A percentile compares a stretch with the other conserved stretches of the same genome.
phyloP scores from a whole-genome alignment of 2,329 filamentous ascomycete species.

The Pseudopithomyces maydicus region DNA sequence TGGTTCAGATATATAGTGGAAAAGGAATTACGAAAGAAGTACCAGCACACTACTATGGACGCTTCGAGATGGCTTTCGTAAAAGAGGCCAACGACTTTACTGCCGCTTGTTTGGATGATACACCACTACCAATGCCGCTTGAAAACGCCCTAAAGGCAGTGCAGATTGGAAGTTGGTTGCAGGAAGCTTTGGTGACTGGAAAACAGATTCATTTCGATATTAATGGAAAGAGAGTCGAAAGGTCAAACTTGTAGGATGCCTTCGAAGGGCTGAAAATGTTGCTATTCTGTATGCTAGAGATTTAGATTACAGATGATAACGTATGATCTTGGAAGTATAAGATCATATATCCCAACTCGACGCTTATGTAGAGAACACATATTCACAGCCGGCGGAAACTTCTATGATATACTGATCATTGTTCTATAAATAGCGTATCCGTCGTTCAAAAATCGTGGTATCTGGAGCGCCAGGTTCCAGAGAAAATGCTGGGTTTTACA shows the following conservation, averaged over 20 bases:
- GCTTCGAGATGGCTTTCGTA: slow-evolving; percentile 49
- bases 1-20: slow-evolving; percentile 40
- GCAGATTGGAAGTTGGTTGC: slow-evolving; percentile 54
- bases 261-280: no score
- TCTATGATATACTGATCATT: no score
- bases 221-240: slow-evolving; percentile 23
- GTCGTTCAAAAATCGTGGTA: no score
- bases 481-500: no score
- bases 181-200: slow-evolving; percentile 61
- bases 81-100: slow-evolving; percentile 49
- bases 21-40: slow-evolving; percentile 45
- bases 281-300: no score
- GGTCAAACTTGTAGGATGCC: slow-evolving; percentile 17
- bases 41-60: slow-evolving; percentile 46
- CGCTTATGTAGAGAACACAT: no score
- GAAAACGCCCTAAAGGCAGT: slow-evolving; percentile 42
- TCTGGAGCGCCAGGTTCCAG: no score
- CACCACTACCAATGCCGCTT: slow-evolving; percentile 42
- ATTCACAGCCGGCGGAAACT: no score
- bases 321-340: background rate
- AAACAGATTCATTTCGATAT: slow-evolving; percentile 57
- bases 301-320: background rate
- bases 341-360: no score
- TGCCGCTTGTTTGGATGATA: slow-evolving; percentile 43
- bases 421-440: no score